These are phyloP conservation scores for Xylariales sp. DNA, from an alignment of 2,329 filamentous ascomycete genomes.

Conservation along the genomic window DNA sequence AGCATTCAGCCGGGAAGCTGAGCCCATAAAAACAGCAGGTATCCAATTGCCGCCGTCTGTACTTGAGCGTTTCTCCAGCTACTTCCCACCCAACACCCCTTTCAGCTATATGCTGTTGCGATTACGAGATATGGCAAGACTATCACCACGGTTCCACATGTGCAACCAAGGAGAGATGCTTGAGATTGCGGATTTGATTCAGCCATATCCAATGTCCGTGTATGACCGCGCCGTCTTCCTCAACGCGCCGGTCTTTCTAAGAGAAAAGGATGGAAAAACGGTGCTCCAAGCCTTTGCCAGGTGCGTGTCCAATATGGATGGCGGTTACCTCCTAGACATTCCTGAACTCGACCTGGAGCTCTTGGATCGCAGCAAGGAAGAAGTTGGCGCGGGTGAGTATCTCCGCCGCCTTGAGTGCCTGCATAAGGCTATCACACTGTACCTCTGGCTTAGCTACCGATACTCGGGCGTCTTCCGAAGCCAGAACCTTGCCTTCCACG, in stretches of 20 bases:
- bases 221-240: conserved; percentile 73
- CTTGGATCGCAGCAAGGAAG: conserved; percentile 57
- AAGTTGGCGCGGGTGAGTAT: conserved; percentile 44
- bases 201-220: conserved; percentile 64
- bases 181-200: conserved; percentile 67
- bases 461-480: conserved; percentile 76
- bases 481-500: conserved; percentile 70
- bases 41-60: conserved; percentile 67
- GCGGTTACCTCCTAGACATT: conserved; percentile 68
- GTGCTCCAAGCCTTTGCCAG: conserved; percentile 62
- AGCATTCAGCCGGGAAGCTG: conserved; percentile 60
- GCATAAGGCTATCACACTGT: conserved; percentile 78
- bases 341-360: conserved; percentile 65
- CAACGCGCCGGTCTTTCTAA: conserved; percentile 61
- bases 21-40: conserved; percentile 65
- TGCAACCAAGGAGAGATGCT: conserved; percentile 60
- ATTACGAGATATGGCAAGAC: conserved; percentile 62
- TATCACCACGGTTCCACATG: conserved; percentile 65
- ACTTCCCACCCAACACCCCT: conserved; percentile 76
- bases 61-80: conserved; percentile 71
- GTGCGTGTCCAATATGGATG: conserved; percentile 62
- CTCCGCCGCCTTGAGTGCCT: conserved; percentile 68
- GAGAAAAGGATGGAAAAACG: conserved; percentile 38
- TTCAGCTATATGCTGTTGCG: conserved; percentile 79
- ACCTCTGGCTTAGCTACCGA: conserved; percentile 90